Evolutionary conservation across 139 green algal genomes (phyloP), one percentile per base, ranked within the genome.

Genomic region (Ettlia oleoabundans): DNA sequence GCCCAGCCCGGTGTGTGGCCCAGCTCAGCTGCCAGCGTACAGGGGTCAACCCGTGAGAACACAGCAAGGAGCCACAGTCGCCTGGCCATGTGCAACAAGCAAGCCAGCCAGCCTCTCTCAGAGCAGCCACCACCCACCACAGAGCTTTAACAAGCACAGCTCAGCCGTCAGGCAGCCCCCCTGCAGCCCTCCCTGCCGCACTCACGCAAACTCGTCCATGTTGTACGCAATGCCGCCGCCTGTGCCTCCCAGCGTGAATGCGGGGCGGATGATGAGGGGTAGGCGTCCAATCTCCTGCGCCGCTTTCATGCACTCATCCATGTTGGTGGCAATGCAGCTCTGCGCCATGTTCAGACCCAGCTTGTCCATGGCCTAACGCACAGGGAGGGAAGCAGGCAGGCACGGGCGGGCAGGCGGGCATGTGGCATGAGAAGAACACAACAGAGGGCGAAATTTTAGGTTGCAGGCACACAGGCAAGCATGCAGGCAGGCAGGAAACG

Each of bases 171-270:
- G 35, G 24, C 37, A 3, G 30, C 35, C 65, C 65, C 65, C 37
- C 13, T 3, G 3, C 72, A 84, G 98, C 98, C 21, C 89, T 78
- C n/a, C n/a, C n/a, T n/a, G n/a, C n/a, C n/a, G 69, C 51, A 52
- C 72, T 67, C 72, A 79, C 72, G 94, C 89, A 83, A 98, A 98
- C 89, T 99, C 97, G 47, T 99, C 96, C 86, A 95, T 87, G 90
- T 99, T 99, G 92, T 99, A 99, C 30, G 95, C 96, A 85, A 99
- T 99, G 82, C 97, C 97, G 78, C 97, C 97, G 41, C 97, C 96
- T 1, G 96, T 97, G 70, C 97, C 97, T 35, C 97, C 97, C 47
- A 98, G 94, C 0, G 97, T 99, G 89, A 99, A 99, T 21, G 97
- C 97, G 7, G 97, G 97, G 55, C 97, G 94, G 85, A 99, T 98